Percentiles rank a stretch among this genome's conserved stretches.
Evolutionary conservation across 768 basidiomycete species (phyloP).

Genomic region (Podaxis sp.): DNA sequence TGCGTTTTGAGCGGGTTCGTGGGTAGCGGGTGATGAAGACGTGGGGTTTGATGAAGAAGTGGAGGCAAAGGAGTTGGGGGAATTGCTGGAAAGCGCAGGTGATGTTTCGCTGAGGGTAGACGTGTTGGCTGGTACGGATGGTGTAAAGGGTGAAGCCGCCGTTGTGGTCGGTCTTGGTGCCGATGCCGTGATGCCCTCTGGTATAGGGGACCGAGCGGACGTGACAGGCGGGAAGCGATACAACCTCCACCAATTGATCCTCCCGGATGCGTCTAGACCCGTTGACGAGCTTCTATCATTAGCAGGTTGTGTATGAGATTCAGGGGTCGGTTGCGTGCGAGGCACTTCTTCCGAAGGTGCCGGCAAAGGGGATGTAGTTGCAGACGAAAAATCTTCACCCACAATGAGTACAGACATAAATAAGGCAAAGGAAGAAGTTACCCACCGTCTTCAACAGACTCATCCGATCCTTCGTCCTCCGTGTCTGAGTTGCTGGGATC

Average conservation of each 20-base stretch:
- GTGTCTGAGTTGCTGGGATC: slow-evolving; percentile 8
- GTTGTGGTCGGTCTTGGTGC: background rate
- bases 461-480: slow-evolving; percentile 14
- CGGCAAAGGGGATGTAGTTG: background rate
- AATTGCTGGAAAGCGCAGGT: background rate
- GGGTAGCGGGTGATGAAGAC: slow-evolving; percentile 13
- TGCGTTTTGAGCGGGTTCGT: slow-evolving; percentile 9
- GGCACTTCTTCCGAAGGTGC: background rate
- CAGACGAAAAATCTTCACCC: slow-evolving; percentile 2
- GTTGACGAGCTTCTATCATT: background rate
- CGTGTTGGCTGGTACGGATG: slow-evolving; percentile 8
- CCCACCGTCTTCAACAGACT: slow-evolving; percentile 10
- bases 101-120: background rate
- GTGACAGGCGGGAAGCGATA: slow-evolving; percentile 78
- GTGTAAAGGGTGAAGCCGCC: background rate
- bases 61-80: background rate
- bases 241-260: slow-evolving; percentile 81
- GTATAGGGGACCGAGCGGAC: slow-evolving; percentile 24
- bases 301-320: background rate
- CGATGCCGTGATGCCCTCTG: slow-evolving; percentile 8
- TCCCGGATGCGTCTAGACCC: slow-evolving; percentile 34
- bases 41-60: slow-evolving; percentile 16
- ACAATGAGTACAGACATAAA: background rate
- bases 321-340: background rate
- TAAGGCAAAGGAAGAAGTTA: background rate